phyloP scores from a whole-genome alignment of 306 rosid species.

The Quercus alba region DNA sequence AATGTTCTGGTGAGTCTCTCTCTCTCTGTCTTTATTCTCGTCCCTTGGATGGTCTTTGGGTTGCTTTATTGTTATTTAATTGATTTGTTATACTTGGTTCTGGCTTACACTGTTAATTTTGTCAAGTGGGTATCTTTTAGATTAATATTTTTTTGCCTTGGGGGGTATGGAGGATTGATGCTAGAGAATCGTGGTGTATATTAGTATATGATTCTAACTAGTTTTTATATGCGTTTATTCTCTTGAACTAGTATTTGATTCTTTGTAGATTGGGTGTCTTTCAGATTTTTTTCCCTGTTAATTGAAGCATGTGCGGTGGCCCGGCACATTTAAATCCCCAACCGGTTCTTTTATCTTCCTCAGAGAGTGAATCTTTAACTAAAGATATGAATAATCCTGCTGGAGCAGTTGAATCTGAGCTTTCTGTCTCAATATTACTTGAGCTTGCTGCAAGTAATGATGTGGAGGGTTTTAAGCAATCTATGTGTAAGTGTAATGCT shows the following conservation, averaged over 20 bases:
- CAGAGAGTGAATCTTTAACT: constrained; percentile 34
- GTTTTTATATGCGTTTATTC: neutral
- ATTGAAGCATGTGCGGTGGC: constrained; percentile 68
- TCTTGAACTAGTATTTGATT: neutral
- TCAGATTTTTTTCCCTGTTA: constrained; percentile 12
- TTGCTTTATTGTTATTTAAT: neutral
- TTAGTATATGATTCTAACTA: neutral
- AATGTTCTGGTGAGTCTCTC: neutral
- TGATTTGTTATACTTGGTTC: neutral
- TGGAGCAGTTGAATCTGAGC: constrained; percentile 35
- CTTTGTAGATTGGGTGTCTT: constrained; percentile 5
- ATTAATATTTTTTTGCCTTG: neutral
- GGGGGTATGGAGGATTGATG: neutral
- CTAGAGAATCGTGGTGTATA: neutral
- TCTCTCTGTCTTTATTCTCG: neutral
- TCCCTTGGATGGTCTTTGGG: neutral
- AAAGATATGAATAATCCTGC: constrained; percentile 58
- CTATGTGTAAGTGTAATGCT: constrained; percentile 43
- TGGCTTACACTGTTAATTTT: neutral
- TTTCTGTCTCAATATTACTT: constrained; percentile 56
- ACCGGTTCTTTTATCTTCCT: constrained; percentile 33
- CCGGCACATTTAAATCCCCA: constrained; percentile 54
- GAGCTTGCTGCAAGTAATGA: constrained; percentile 87
- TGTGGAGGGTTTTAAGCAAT: constrained; percentile 53
- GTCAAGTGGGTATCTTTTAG: neutral